A percentile compares a stretch with the other conserved stretches of the same genome.
Conservation (phyloP, 169 alveolate genomes). For the Theileria sp. region DNA sequence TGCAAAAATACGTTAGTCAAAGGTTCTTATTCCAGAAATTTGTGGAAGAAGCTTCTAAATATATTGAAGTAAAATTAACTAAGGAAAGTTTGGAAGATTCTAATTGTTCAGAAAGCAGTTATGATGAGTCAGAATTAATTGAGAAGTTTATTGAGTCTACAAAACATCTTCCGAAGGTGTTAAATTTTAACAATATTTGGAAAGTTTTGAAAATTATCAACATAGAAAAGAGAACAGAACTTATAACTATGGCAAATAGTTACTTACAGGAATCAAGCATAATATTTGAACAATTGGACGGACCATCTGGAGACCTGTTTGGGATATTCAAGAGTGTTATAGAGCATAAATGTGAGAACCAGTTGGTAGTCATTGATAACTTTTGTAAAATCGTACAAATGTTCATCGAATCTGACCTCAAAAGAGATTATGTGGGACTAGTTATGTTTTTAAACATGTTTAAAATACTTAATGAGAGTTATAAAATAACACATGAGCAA, state of each 20-base stretch:
- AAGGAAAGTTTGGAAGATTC: background rate
- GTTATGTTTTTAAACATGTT: slow-evolving; percentile 19
- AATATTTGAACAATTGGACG: slow-evolving; percentile 16
- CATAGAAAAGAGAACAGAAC: background rate
- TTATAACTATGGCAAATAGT: slow-evolving; percentile 17
- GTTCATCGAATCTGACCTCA: slow-evolving; percentile 16
- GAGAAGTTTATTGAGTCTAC: background rate
- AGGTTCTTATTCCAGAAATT: background rate
- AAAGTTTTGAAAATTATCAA: background rate
- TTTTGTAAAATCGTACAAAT: slow-evolving; percentile 27
- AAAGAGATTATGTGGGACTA: slow-evolving; percentile 32
- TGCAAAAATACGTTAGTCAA: slow-evolving; percentile 5
- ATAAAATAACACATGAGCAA: background rate
- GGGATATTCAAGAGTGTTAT: slow-evolving; percentile 3
- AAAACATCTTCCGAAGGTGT: slow-evolving; percentile 7
- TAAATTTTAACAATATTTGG: slow-evolving; percentile 4
- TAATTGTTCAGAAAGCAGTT: background rate
- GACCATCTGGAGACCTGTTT: slow-evolving; percentile 3
- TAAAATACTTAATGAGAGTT: slow-evolving; percentile 8
- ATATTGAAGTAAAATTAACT: background rate
- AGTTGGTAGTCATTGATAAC: slow-evolving; percentile 31
- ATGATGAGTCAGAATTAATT: background rate
- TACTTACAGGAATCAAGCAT: slow-evolving; percentile 18
- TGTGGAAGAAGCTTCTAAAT: background rate
- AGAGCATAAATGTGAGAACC: background rate